These are phyloP conservation scores for Prunus dulcis DNA, from an alignment of 306 rosid genomes.

Conservation along the genomic window DNA sequence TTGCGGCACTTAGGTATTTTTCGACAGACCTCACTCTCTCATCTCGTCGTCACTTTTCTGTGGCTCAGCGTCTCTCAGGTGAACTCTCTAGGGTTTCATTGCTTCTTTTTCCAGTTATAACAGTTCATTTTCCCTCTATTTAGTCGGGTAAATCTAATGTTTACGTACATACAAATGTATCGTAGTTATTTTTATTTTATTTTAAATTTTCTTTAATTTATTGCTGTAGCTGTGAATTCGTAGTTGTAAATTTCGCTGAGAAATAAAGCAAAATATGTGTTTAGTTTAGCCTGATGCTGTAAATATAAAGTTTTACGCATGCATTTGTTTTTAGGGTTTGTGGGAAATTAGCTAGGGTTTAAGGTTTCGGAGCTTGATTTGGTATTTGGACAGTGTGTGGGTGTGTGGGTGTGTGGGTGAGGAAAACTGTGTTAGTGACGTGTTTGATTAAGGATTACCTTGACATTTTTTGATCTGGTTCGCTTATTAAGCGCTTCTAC, in stretches of 20 bases:
- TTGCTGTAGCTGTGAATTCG: background rate
- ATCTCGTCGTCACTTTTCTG: conserved; percentile 37
- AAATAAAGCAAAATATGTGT: background rate
- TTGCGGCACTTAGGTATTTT: conserved; percentile 28
- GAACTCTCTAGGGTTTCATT: conserved; percentile 35
- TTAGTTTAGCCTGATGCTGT: conserved; percentile 5
- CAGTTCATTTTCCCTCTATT: background rate
- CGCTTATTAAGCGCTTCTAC: background rate
- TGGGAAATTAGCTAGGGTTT: conserved; percentile 46
- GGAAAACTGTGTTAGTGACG: background rate
- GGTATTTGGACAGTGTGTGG: background rate
- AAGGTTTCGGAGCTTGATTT: conserved; percentile 23
- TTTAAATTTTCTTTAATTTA: background rate
- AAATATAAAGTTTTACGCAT: background rate
- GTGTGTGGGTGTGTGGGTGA: background rate
- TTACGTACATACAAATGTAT: background rate
- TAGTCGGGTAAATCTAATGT: background rate
- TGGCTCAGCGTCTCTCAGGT: conserved; percentile 54
- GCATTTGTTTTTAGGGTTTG: conserved; percentile 10
- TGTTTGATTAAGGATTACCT: background rate
- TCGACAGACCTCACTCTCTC: background rate
- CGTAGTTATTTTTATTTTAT: background rate
- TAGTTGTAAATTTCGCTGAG: background rate
- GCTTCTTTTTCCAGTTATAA: background rate
- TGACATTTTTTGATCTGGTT: conserved; percentile 11